phyloP scores from a whole-genome alignment of 2,329 filamentous ascomycete species.

The Davidsoniella eucalypti region DNA sequence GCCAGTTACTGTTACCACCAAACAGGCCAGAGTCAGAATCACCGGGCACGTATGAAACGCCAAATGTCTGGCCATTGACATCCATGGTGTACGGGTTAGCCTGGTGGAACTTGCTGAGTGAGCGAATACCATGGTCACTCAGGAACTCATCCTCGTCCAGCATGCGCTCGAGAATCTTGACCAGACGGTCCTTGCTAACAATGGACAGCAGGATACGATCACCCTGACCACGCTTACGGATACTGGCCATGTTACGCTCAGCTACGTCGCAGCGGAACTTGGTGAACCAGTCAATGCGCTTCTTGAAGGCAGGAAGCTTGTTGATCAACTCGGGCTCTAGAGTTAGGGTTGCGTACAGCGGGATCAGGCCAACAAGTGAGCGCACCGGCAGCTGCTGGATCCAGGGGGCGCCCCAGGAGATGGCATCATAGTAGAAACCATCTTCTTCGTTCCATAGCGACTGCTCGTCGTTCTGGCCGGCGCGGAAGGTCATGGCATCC shows the following conservation, averaged over 20 bases:
- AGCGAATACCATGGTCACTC: conserved; percentile 77
- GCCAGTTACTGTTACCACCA: conserved; percentile 96
- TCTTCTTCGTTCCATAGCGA: conserved; percentile 95
- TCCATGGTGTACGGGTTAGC: conserved; percentile 88
- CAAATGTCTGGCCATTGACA: conserved; percentile 79
- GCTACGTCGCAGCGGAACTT: conserved; percentile 73
- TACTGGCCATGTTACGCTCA: conserved; percentile 87
- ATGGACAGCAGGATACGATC: conserved; percentile 76
- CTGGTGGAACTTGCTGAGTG: conserved; percentile 80
- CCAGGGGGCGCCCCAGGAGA: conserved; percentile 88
- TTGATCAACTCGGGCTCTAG: conserved; percentile 88
- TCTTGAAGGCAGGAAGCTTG: conserved; percentile 83
- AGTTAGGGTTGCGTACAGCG: conserved; percentile 80
- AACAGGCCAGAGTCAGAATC: conserved; percentile 92
- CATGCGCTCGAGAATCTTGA: conserved; percentile 81
- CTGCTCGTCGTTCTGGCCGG: conserved; percentile 51
- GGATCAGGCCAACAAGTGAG: conserved; percentile 85
- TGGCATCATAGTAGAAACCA: conserved; percentile 96
- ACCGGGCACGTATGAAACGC: conserved; percentile 80
- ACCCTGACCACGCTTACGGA: conserved; percentile 77
- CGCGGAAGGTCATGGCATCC: conserved; percentile 84
- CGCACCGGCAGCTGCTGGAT: conserved; percentile 83
- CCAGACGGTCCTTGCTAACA: conserved; percentile 81
- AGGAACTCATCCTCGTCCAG: conserved; percentile 88
- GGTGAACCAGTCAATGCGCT: conserved; percentile 85